phyloP scores from a whole-genome alignment of 2,329 filamentous ascomycete genomes.

The Berkeleyomyces rouxiae region DNA sequence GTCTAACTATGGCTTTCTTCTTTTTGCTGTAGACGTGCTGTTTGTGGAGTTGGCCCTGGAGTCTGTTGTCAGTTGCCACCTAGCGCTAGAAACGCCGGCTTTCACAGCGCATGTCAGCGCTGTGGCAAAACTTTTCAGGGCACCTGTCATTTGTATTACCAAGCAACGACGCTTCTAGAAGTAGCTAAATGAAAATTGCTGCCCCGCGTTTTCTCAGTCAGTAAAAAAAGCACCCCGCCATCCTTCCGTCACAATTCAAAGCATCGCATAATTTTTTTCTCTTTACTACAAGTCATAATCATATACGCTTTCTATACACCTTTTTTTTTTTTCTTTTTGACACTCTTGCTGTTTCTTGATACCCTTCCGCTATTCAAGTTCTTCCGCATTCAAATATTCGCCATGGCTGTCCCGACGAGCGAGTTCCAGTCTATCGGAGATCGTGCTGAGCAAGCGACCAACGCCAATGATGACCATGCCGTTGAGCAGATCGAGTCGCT shows the following conservation, averaged over 20 bases:
- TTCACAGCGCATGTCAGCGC: neutral
- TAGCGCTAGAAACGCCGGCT: neutral
- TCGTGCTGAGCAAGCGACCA: conserved; percentile 36
- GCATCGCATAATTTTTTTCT: conserved; percentile 3
- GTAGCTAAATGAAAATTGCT: neutral
- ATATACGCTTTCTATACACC: neutral
- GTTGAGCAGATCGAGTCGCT: conserved; percentile 60
- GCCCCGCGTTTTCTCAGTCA: conserved; percentile 11
- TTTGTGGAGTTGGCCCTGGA: neutral
- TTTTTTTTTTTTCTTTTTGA: neutral
- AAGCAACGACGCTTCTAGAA: neutral
- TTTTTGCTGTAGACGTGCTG: neutral
- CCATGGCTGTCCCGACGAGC: conserved; percentile 26
- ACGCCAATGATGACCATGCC: conserved; percentile 33
- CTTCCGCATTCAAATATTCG: conserved; percentile 24
- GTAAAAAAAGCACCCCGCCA: conserved; percentile 8
- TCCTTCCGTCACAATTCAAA: conserved; percentile 17
- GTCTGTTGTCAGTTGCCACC: neutral
- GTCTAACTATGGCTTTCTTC: neutral
- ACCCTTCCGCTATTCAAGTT: conserved; percentile 21
- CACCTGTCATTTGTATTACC: conserved; percentile 1
- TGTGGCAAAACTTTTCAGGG: conserved; percentile 7
- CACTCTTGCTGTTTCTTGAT: neutral
- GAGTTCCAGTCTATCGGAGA: conserved; percentile 48
- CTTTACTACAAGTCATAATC: neutral